Percentiles rank a stretch among this genome's conserved stretches.
phyloP scores from a whole-genome alignment of 2,329 filamentous ascomycete genomes.

The Fusarium tuaranense region DNA sequence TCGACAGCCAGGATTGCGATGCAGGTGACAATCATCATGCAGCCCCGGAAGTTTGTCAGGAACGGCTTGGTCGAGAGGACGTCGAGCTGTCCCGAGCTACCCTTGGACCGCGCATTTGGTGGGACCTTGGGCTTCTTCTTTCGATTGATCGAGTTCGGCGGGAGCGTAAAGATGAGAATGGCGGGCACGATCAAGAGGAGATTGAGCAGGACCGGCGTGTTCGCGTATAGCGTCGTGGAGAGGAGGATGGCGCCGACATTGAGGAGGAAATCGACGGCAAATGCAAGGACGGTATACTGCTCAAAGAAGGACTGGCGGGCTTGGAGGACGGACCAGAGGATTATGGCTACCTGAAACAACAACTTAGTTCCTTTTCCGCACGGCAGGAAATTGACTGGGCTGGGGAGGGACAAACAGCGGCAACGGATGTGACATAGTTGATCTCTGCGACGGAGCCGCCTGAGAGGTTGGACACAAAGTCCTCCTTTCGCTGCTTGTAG shows the following conservation, averaged over 20 bases:
- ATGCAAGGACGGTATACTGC: conserved; percentile 75
- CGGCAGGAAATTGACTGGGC: neutral
- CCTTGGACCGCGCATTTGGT: conserved; percentile 54
- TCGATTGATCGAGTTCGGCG: conserved; percentile 50
- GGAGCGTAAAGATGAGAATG: conserved; percentile 68
- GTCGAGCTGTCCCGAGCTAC: conserved; percentile 41
- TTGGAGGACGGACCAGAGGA: conserved; percentile 92
- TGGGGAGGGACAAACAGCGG: conserved; percentile 70
- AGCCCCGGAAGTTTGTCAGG: conserved; percentile 89
- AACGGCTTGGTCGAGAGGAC: conserved; percentile 87
- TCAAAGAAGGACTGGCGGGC: conserved; percentile 86
- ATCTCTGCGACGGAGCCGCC: conserved; percentile 89
- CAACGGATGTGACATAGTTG: conserved; percentile 85
- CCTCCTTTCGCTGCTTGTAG: conserved; percentile 94
- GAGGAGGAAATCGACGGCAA: conserved; percentile 85
- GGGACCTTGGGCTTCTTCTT: conserved; percentile 63
- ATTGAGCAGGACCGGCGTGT: conserved; percentile 78
- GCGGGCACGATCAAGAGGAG: conserved; percentile 80
- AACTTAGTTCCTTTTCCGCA: conserved; percentile 26
- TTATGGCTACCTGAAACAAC: conserved; percentile 74
- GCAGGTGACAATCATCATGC: conserved; percentile 92
- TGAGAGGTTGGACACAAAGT: conserved; percentile 91
- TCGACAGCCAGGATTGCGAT: conserved; percentile 96
- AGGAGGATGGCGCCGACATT: conserved; percentile 87
- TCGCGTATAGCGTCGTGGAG: conserved; percentile 86